A percentile compares a stretch with the other conserved stretches of the same genome.
Conservation (phyloP, 2,329 filamentous ascomycete species). For the Metarhizium brunneum region DNA sequence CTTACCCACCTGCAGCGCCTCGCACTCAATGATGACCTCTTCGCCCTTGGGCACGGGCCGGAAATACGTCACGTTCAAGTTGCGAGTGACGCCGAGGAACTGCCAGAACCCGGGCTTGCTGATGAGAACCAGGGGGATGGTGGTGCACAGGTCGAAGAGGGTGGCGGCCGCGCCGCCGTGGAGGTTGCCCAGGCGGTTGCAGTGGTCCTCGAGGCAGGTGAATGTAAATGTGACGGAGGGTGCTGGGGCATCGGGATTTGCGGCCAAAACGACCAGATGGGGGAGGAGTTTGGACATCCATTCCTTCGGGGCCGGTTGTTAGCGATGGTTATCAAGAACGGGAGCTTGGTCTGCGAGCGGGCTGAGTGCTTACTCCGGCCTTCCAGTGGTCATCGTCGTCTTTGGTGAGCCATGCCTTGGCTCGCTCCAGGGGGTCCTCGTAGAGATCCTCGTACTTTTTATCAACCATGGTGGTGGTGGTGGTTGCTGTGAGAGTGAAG, state of each 20-base stretch:
- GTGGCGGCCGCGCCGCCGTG: conserved; percentile 57
- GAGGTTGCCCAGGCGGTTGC: conserved; percentile 44
- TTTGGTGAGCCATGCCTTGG: conserved; percentile 21
- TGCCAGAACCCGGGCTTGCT: conserved; percentile 52
- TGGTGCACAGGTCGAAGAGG: conserved; percentile 59
- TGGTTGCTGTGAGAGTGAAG: not conserved
- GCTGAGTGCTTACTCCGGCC: conserved; percentile 18
- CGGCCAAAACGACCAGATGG: conserved; percentile 29
- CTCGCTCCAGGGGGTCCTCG: conserved; percentile 21
- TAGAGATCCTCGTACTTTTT: conserved; percentile 14
- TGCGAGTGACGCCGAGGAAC: conserved; percentile 54
- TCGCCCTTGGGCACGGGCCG: conserved; percentile 46
- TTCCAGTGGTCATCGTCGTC: conserved; percentile 19
- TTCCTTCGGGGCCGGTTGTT: conserved; percentile 21
- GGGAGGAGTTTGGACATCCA: conserved; percentile 35
- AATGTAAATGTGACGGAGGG: conserved; percentile 36
- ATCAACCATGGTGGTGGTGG: conserved; percentile 5
- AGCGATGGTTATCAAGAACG: not conserved
- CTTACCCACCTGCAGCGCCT: conserved; percentile 48
- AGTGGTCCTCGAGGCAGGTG: conserved; percentile 39
- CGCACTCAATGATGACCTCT: conserved; percentile 43
- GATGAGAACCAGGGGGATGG: conserved; percentile 45
- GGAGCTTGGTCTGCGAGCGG: no score
- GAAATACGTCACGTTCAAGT: conserved; percentile 58
- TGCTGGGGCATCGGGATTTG: conserved; percentile 23